These are phyloP conservation scores for Auriscalpium vulgare DNA, from an alignment of 768 basidiomycete species.

Conservation along the genomic window DNA sequence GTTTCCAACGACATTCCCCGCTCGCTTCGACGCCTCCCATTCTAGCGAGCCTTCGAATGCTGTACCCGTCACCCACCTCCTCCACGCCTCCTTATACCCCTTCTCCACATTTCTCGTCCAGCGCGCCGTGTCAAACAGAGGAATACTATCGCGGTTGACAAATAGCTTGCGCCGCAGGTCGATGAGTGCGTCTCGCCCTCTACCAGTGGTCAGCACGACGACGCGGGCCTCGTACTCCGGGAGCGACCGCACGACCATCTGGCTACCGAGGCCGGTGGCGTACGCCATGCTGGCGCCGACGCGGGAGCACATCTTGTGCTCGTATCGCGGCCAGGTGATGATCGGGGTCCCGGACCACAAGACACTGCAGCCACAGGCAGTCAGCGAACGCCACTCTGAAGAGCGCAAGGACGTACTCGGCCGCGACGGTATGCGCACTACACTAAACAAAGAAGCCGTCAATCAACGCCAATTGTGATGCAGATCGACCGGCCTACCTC, in stretches of 20 bases:
- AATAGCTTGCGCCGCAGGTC: conserved; percentile 34
- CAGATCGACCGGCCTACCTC: conserved; percentile 27
- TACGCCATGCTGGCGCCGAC: conserved; percentile 40
- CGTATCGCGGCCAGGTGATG: conserved; percentile 38
- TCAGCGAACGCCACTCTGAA: not conserved
- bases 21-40: conserved; percentile 27
- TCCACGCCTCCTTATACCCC: conserved; percentile 35
- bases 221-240: conserved; percentile 41
- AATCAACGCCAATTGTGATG: not conserved
- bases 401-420: conserved; percentile 29
- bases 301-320: conserved; percentile 42
- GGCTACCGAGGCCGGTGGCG: conserved; percentile 39
- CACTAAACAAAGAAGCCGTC: conserved; percentile 24
- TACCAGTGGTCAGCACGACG: conserved; percentile 26
- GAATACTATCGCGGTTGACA: conserved; percentile 31
- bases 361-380: conserved; percentile 25
- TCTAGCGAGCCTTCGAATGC: conserved; percentile 27
- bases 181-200: conserved; percentile 25
- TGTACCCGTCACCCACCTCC: conserved; percentile 38
- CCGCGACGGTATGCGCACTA: conserved; percentile 44
- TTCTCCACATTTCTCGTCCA: conserved; percentile 43
- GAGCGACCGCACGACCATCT: conserved; percentile 36
- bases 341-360: conserved; percentile 46
- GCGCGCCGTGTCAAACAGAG: conserved; percentile 40
- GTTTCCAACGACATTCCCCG: conserved; percentile 22